Evolutionary conservation across 805 yeast species (phyloP), one percentile per base, ranked within the genome.

Genomic region (Starmerella apis): DNA sequence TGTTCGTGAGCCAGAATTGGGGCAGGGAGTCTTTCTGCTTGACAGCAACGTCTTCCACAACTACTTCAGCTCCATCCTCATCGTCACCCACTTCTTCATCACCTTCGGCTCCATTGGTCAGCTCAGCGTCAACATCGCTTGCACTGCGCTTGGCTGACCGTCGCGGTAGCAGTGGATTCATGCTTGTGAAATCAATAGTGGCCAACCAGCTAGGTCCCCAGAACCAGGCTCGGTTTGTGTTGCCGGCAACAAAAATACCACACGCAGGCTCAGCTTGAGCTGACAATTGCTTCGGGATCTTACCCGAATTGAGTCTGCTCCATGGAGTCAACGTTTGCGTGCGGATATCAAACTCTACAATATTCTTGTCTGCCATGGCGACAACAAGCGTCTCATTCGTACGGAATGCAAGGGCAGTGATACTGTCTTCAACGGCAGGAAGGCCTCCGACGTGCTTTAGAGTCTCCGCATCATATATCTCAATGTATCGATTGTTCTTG

Each of bases 191-290:
- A 64, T 90, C 90, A 45, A 90, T 74, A 63, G 76, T 83, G 3
- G 82, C 76, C 14, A 88, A 57, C 94, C 95, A 90, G 46, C 76
- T 76, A 19, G 83, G 73, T 1, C 96, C 94, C 77, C 85, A 87
- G n/a, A 86, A 66, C 96, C 96, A 90, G 14, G 83, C 68, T 49
- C 77, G 71, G 30, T 68, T 60, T 1, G 66, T 56, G 30, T 67
- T 65, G 3, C 63, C 61, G 47, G 78, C 79, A 14, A 64, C 61
- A 61, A 83, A 85, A 11, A 84, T 65, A 14, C 95, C 96, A 52
- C 77, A 73, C 49, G 94, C 80, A 58, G 81, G 79, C 50, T 83
- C 90, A 16, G 74, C 75, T 47, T 76, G 68, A 2, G 70, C 63
- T 16, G 72, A 61, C 54, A 83, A 79, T 53, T 78, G 78, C 32